These are phyloP conservation scores for Saprolegnia diclina DNA, from an alignment of 352 stramenopile species.

Conservation along the genomic window DNA sequence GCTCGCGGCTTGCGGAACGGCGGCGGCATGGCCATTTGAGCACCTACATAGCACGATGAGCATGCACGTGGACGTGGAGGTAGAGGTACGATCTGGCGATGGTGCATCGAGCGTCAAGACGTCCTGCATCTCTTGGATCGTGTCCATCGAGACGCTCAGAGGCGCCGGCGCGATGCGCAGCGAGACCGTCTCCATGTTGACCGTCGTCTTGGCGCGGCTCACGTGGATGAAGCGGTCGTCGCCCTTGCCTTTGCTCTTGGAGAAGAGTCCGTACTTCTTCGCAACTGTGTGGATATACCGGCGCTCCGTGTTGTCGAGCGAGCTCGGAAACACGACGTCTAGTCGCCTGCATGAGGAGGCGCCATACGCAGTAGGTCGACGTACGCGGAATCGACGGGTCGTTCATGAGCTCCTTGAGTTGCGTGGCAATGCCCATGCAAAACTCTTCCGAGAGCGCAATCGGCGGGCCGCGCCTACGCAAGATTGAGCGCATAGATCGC, in stretches of 20 bases:
- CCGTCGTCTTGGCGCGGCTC: conserved; percentile 78
- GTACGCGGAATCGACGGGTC: conserved; percentile 33
- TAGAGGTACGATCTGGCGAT: neutral
- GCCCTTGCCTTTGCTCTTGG: conserved; percentile 70
- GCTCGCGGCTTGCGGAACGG: neutral
- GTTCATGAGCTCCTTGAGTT: conserved; percentile 60
- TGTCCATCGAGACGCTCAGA: conserved; percentile 40
- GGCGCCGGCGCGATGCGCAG: conserved; percentile 40
- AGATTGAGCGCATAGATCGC: neutral
- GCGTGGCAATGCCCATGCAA: conserved; percentile 53
- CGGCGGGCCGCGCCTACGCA: neutral
- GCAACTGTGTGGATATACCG: conserved; percentile 75
- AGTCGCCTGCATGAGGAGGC: conserved; percentile 23
- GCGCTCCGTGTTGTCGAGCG: conserved; percentile 68
- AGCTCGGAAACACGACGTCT: conserved; percentile 63
- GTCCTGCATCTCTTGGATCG: conserved; percentile 42
- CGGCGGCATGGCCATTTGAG: neutral
- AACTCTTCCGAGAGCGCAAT: conserved; percentile 53
- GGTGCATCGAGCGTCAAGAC: conserved; percentile 26
- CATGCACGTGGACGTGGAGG: neutral
- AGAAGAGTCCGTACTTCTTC: conserved; percentile 77
- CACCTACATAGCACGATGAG: neutral
- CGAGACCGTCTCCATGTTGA: conserved; percentile 65
- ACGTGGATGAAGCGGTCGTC: conserved; percentile 68
- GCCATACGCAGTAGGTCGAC: neutral